Base-by-base conservation (phyloP, 176 grass and related monocot genomes). In the Carex littledalei region DNA sequence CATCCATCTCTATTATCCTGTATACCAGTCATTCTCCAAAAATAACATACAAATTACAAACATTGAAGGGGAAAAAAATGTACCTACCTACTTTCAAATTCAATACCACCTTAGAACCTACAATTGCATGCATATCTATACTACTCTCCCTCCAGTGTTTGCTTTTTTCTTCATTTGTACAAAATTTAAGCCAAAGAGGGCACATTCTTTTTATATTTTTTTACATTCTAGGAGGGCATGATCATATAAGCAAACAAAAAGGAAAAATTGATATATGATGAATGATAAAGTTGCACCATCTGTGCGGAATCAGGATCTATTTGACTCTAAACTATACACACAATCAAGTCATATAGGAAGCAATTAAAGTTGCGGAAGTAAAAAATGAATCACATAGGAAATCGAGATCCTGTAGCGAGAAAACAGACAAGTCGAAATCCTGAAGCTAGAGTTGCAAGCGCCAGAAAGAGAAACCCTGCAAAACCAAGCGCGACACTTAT, bases 401-500 rank as follows among this genome's bases (percentile, higher is more conserved):
- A 88, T 18, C 89, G 88, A 17, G 88, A 91, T 6, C 92, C 92
- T 24, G 92, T 91, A 79, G 81, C 70, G 83, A 93, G 61, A 89
- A 79, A 84, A 86, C 80, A 90, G 35, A 86, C 88, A 54, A 95
- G 64, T 0, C 93, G 87, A 71, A 92, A 98, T 1, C 95, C 93
- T 21, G 95, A 94, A 62, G 84, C 78, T 80, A 92, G 80, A 85
- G 91, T 87, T 34, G 95, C 86, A n/a, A 92, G 18, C 2, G 89
- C 89, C 5, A 95, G 80, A 56, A 92, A 90, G 9, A 73, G 86
- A 87, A 95, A 98, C 20, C 60, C 95, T 26, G 85, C 83, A 71
- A 98, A 93, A 20, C 68, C 89, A 13, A 98, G 89, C 26, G 67
- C 93, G 20, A 91, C 86, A 0, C 92, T 86, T 67, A 90, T 91